These are phyloP conservation scores for Boletus rex-veris DNA, from an alignment of 768 basidiomycete genomes.

Conservation along the genomic window DNA sequence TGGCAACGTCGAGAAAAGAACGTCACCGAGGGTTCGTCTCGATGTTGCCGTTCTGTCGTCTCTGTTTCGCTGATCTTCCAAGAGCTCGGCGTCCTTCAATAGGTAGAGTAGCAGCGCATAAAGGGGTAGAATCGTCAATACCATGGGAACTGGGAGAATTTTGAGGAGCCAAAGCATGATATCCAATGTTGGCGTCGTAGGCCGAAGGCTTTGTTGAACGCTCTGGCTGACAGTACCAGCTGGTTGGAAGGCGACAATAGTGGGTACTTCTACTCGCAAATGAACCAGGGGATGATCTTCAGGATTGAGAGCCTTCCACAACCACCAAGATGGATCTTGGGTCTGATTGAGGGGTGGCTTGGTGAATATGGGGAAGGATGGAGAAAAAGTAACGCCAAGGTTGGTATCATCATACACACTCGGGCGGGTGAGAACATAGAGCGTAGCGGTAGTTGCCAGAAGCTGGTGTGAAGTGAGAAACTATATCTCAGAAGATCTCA, in stretches of 20 bases:
- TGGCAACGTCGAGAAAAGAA: constrained; percentile 69
- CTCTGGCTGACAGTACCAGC: constrained; percentile 30
- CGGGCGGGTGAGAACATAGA: constrained; percentile 70
- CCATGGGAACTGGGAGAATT: constrained; percentile 83
- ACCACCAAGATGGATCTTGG: constrained; percentile 54
- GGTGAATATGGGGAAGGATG: constrained; percentile 33
- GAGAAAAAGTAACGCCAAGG: constrained; percentile 14
- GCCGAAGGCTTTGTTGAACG: constrained; percentile 36
- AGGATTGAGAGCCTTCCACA: constrained; percentile 81
- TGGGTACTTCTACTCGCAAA: constrained; percentile 76
- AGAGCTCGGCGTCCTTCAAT: constrained; percentile 84
- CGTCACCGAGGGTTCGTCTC: constrained; percentile 34
- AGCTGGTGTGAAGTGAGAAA: constrained; percentile 44
- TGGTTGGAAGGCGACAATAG: constrained; percentile 63
- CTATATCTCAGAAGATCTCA: not conserved
- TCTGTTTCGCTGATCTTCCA: constrained; percentile 78
- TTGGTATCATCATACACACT: constrained; percentile 32
- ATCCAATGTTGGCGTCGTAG: constrained; percentile 48
- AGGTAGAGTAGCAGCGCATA: constrained; percentile 81
- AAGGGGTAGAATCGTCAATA: constrained; percentile 65
- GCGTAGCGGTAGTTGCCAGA: constrained; percentile 67
- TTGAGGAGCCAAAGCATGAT: constrained; percentile 72
- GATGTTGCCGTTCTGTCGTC: constrained; percentile 41
- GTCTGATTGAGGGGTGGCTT: constrained; percentile 30
- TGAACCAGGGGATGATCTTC: constrained; percentile 62